Base-by-base conservation (phyloP, 768 basidiomycete genomes). In the Tricholoma hemisulphureum region DNA sequence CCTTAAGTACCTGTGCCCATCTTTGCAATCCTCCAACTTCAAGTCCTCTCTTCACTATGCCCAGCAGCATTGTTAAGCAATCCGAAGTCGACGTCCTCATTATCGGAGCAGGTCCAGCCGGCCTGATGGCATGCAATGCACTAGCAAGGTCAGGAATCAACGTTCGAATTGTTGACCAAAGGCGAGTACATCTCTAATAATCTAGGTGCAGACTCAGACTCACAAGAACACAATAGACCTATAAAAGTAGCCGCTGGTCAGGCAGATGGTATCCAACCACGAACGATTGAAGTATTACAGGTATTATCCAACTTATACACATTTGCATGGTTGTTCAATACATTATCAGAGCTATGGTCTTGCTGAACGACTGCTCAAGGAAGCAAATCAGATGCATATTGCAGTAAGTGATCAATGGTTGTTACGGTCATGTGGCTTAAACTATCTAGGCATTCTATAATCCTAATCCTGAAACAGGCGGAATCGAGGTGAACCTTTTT, bases 381-480 rank as follows among this genome's bases (percentile, higher is more conserved):
- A 89, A 63, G 88, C 83, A 5, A 84, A 83, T 57, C 86, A 88
- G 50, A 77, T 92, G 78, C 83, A 89, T 58, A 79, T 83, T 71
- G 83, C 83, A 53, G 89, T 90, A 68, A 58, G 83, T 74, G 9
- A 10, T 35, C 43, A n/a, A n/a, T n/a, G n/a, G n/a, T 39, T 7
- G n/a, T 24, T 51, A 9, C 11, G 23, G 21, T 34, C 24, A n/a
- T 31, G 14, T 28, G 6, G 51, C 29, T 51, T 2, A 29, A 45
- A 34, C 24, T 13, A 5, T n/a, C 23, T 13, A 91, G 89, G 84
- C 88, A 7, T 90, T 91, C 68, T 91, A 91, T 64, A 87, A 89
- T 61, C 89, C 89, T 3, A 74, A 77, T 20, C 70, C 75, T 1
- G 63, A 78, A 28, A 65, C 61, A 31, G 86, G 86, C 14, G 85